Base-by-base conservation (phyloP, 805 yeast species). In the Candida corydali region DNA sequence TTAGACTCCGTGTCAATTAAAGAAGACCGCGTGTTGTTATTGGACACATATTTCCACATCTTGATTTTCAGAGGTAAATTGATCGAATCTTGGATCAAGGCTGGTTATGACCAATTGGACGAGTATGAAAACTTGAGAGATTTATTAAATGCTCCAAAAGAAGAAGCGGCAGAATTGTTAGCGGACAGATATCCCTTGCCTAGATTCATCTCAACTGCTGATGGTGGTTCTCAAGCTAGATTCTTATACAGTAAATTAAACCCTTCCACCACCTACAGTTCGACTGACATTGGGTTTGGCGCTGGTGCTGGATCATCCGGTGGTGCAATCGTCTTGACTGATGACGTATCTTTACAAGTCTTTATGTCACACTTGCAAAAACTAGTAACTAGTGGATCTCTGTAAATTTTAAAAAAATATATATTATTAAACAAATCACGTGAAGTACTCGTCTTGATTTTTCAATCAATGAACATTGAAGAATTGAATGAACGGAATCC, bases 221-320 rank as follows among this genome's bases (percentile, higher is more conserved):
- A 91, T 51, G 98, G 98, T 52, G 97, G 96, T 38, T 89, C 97
- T 11, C 99, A 93, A 66, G 97, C 98, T 2, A 81, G 99, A 65
- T 93, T 93, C 73, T 73, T 93, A 62, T 80, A 87, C 62, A 86
- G 97, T 19, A 93, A 88, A 65, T 78, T 93, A 61, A 93, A 94
- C 61, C 98, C 98, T 27, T 83, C 96, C 32, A 87, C 85, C 45
- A 82, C 89, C 26, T 83, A 84, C 57, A 79, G 82, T 57, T 75
- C 77, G 46, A 63, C 71, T 33, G 79, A 76, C 35, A 69, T 68
- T 44, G 64, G 66, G 24, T 45, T 57, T 35, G 60, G 67, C 34
- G 65, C 65, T 40, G 60, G 67, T 34, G 65, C 65, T 40, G 38
- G 40, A 9, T 70, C 76, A 37, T 86, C 93, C 11, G 70, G 77